These are phyloP conservation scores for Exophiala sp. DNA, from an alignment of 2,329 filamentous ascomycete species.

Conservation along the genomic window DNA sequence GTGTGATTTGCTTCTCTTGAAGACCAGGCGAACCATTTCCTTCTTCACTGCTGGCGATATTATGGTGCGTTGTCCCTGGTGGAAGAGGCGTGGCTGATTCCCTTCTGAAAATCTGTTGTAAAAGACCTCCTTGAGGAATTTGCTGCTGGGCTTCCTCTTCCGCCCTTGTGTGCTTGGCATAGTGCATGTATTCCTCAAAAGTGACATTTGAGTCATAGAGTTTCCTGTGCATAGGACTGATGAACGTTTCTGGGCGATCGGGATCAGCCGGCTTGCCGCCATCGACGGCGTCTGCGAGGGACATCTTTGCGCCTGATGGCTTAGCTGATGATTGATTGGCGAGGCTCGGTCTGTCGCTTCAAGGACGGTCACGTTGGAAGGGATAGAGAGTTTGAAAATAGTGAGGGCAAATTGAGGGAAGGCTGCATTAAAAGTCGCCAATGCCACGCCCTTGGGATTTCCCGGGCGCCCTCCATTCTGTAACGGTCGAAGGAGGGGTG, in stretches of 20 bases:
- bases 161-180: conserved; percentile 36
- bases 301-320: conserved; percentile 1
- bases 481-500: no score
- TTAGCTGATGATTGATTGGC: not conserved
- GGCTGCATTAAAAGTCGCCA: not conserved
- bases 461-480: not conserved
- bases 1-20: not conserved
- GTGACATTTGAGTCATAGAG: conserved; percentile 31
- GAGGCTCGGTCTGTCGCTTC: not conserved
- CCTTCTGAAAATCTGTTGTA: conserved; percentile 14
- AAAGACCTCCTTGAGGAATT: conserved; percentile 3
- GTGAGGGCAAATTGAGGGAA: no score
- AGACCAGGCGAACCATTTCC: not conserved
- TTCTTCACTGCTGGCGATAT: conserved; percentile 1
- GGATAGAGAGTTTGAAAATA: no score
- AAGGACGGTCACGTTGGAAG: not conserved
- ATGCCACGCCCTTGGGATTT: not conserved
- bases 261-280: conserved; percentile 5
- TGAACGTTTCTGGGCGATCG: not conserved
- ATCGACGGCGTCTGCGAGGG: conserved; percentile 3
- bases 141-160: conserved; percentile 30
- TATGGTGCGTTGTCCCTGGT: not conserved
- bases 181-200: conserved; percentile 42
- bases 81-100: not conserved
- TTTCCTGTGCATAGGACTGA: conserved; percentile 17